Evolutionary conservation across 495 filamentous ascomycete genomes (phyloP).

Genomic region (Clohesyomyces aquaticus): DNA sequence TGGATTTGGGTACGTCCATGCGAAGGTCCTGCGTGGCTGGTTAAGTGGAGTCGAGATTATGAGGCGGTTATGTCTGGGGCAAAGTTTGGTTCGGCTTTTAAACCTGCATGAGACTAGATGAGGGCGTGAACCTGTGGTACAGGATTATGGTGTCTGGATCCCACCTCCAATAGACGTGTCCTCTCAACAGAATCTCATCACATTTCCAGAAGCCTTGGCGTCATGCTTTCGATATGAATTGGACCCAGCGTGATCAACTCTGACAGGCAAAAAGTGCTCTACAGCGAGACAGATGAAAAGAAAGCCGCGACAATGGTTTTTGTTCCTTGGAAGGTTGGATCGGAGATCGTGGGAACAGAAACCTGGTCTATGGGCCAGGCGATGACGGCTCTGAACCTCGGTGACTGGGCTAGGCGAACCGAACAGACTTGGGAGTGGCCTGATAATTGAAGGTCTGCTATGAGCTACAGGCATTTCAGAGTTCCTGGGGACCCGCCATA

Average conservation of each 20-base stretch:
- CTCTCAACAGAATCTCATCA: background rate
- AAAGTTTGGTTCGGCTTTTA: slow-evolving; percentile 15
- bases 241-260: background rate
- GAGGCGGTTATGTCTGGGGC: background rate
- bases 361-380: slow-evolving; percentile 19
- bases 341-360: slow-evolving; percentile 8
- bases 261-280: background rate
- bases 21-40: no score
- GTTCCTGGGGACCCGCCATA: background rate
- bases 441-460: slow-evolving; percentile 1
- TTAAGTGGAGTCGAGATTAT: no score
- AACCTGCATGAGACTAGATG: background rate
- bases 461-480: background rate
- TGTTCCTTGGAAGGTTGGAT: background rate
- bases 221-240: slow-evolving; percentile 4
- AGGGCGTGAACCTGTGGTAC: background rate
- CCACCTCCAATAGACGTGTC: background rate
- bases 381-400: background rate
- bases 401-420: slow-evolving; percentile 7
- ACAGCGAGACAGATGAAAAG: background rate
- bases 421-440: background rate
- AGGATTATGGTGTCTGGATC: background rate
- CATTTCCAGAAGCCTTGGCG: background rate
- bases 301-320: background rate
- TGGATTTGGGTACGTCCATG: no score